phyloP scores from a whole-genome alignment of 306 rosid species.

The Cucurbita ficifolia region DNA sequence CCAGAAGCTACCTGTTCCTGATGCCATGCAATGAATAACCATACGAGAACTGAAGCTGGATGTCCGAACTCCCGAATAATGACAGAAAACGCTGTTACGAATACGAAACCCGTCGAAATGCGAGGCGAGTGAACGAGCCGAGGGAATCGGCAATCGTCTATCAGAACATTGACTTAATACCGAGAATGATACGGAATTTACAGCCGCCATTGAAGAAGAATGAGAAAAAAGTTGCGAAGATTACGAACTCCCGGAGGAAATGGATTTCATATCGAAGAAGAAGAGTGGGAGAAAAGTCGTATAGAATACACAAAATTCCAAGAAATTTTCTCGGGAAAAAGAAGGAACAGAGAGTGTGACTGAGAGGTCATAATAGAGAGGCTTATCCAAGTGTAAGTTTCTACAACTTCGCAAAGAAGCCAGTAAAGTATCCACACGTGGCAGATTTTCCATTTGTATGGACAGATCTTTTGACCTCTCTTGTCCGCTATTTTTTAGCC shows the following conservation, averaged over 20 bases:
- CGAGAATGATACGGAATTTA: constrained; percentile 55
- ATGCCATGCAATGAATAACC: constrained; percentile 56
- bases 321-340: neutral
- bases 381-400: constrained; percentile 56
- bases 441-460: neutral
- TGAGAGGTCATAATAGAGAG: constrained; percentile 21
- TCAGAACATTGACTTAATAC: constrained; percentile 37
- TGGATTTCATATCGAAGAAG: constrained; percentile 15
- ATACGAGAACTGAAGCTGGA: constrained; percentile 25
- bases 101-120: constrained; percentile 26
- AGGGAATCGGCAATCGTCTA: constrained; percentile 16
- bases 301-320: constrained; percentile 9
- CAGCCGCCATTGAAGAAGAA: constrained; percentile 43
- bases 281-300: constrained; percentile 1
- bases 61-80: constrained; percentile 19
- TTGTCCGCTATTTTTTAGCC: too few relatives aligned
- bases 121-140: constrained; percentile 32
- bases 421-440: constrained; percentile 27
- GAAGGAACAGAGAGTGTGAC: constrained; percentile 8
- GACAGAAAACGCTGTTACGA: constrained; percentile 23
- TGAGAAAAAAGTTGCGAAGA: neutral
- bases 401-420: constrained; percentile 3
- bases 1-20: constrained; percentile 30
- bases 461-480: neutral
- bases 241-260: constrained; percentile 20